Percentiles rank a stretch among this genome's conserved stretches.
Conservation (phyloP, 352 stramenopile species). For the Thraustotheca clavata region DNA sequence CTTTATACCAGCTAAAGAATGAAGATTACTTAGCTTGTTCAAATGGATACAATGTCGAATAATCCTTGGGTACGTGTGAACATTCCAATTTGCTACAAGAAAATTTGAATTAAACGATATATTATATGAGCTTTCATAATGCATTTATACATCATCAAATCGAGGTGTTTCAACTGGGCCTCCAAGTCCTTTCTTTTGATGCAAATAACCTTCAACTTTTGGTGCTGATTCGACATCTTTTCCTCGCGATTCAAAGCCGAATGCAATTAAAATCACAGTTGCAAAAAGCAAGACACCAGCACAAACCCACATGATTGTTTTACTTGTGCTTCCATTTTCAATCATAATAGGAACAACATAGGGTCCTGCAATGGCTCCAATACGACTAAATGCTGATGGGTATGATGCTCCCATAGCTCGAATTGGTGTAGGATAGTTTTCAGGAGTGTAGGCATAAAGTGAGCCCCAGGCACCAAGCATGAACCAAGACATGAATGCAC, state of each 20-base stretch:
- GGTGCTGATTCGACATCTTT: constrained; percentile 29
- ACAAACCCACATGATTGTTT: constrained; percentile 24
- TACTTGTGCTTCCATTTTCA: neutral
- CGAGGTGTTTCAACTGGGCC: neutral
- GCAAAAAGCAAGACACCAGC: constrained; percentile 13
- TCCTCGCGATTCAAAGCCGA: constrained; percentile 21
- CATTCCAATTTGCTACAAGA: no score
- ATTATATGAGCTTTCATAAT: no score
- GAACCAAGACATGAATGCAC: constrained; percentile 21
- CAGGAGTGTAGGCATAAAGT: constrained; percentile 27
- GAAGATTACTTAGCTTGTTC: no score
- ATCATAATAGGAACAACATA: constrained; percentile 26
- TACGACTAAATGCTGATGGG: constrained; percentile 22
- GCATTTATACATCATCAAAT: no score
- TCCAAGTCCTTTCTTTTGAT: no score
- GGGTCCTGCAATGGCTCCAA: constrained; percentile 24
- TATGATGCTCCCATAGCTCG: constrained; percentile 22
- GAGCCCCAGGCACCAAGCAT: constrained; percentile 24
- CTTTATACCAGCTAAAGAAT: no score
- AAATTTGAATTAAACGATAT: no score
- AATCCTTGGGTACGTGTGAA: no score
- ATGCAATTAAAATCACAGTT: constrained; percentile 9
- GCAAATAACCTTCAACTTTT: constrained; percentile 9
- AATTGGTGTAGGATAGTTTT: constrained; percentile 25
- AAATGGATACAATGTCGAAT: no score